Evolutionary conservation across 768 basidiomycete genomes (phyloP).

Genomic region (Tylopilus intermedius): DNA sequence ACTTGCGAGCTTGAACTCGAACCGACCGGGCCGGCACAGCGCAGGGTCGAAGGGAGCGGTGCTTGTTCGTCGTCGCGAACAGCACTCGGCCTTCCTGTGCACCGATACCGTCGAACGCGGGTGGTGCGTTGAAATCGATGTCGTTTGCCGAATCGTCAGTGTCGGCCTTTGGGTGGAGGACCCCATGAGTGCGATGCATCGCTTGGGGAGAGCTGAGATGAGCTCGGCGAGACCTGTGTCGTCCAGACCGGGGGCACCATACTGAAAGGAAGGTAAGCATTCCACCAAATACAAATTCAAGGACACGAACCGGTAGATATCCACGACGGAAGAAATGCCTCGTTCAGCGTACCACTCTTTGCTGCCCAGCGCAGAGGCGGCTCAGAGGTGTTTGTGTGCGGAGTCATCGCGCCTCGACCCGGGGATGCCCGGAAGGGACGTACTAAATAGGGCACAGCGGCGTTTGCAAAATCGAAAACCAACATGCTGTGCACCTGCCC

Average conservation of each 20-base stretch:
- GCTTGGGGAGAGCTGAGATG: slow-evolving; percentile 58
- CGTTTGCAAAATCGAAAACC: too few species aligned
- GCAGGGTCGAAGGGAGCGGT: slow-evolving; percentile 63
- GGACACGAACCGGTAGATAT: slow-evolving; percentile 51
- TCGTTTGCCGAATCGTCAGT: too few species aligned
- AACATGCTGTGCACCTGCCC: too few species aligned
- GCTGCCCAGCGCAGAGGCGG: slow-evolving; percentile 54
- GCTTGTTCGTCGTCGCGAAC: slow-evolving; percentile 77
- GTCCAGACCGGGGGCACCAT: slow-evolving; percentile 72
- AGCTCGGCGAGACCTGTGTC: slow-evolving; percentile 55
- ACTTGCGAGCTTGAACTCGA: slow-evolving; percentile 74
- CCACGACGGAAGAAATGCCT: slow-evolving; percentile 80
- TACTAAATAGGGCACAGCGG: too few species aligned
- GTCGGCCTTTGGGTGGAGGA: neutral
- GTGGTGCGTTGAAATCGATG: neutral
- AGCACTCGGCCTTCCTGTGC: slow-evolving; percentile 80
- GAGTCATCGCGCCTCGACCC: too few species aligned
- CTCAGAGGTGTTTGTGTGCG: too few species aligned
- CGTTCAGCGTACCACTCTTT: slow-evolving; percentile 70
- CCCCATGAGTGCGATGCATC: slow-evolving; percentile 66
- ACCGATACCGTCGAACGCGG: slow-evolving; percentile 68
- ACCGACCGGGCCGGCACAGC: slow-evolving; percentile 67
- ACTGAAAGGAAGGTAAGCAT: slow-evolving; percentile 29
- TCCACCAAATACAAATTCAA: neutral
- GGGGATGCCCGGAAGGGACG: slow-evolving; percentile 1